These are phyloP conservation scores for Reticulascus tulasneorum DNA, from an alignment of 2,329 filamentous ascomycete species.

Conservation along the genomic window DNA sequence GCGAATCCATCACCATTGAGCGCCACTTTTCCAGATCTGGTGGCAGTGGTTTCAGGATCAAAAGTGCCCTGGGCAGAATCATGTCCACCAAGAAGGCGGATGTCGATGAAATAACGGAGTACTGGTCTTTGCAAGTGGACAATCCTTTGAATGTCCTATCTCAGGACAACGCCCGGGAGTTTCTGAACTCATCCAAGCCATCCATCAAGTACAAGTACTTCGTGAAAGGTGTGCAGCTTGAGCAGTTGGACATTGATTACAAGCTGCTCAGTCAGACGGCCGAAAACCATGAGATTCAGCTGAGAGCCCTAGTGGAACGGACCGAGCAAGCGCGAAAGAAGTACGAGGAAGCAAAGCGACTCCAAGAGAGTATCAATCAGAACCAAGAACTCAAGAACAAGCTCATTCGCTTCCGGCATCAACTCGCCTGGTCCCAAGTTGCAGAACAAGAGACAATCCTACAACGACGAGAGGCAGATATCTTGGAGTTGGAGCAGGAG, in stretches of 20 bases:
- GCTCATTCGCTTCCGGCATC: slow-evolving; percentile 54
- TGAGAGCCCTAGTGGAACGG: slow-evolving; percentile 58
- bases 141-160: slow-evolving; percentile 95
- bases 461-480: slow-evolving; percentile 23
- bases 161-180: slow-evolving; percentile 91
- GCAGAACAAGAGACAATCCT: slow-evolving; percentile 64
- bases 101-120: slow-evolving; percentile 89
- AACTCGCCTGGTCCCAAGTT: slow-evolving; percentile 86
- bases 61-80: slow-evolving; percentile 63
- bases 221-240: slow-evolving; percentile 87
- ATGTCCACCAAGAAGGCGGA: slow-evolving; percentile 83
- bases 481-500: slow-evolving; percentile 26
- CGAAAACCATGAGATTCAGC: slow-evolving; percentile 65
- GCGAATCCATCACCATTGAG: slow-evolving; percentile 84
- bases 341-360: slow-evolving; percentile 24
- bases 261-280: slow-evolving; percentile 74
- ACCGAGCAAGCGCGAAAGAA: slow-evolving; percentile 56
- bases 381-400: slow-evolving; percentile 48
- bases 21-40: slow-evolving; percentile 77
- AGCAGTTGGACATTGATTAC: slow-evolving; percentile 90
- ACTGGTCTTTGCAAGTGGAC: slow-evolving; percentile 89
- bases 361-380: slow-evolving; percentile 26
- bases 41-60: slow-evolving; percentile 80
- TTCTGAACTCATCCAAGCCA: slow-evolving; percentile 79
- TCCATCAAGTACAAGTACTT: slow-evolving; percentile 95